Evolutionary conservation across 2,329 filamentous ascomycete genomes (phyloP).

Genomic region (Colletotrichum godetiae): DNA sequence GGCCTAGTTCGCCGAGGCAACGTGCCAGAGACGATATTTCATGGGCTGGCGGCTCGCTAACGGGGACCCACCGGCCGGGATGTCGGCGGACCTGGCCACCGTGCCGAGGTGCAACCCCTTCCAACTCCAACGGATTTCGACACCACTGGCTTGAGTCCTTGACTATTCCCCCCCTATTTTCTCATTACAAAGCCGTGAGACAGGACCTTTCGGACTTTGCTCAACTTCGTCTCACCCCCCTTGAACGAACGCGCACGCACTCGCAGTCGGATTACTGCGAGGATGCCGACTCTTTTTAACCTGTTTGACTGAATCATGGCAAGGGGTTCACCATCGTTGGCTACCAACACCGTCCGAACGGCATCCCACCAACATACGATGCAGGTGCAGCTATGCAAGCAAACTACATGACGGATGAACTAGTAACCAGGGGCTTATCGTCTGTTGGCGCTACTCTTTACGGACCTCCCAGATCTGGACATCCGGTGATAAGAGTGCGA

Average conservation of each 20-base stretch:
- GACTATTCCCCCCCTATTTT: background rate
- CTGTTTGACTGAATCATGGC: background rate
- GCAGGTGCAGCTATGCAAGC: background rate
- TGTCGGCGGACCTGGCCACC: conserved; percentile 20
- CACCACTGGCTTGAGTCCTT: no score
- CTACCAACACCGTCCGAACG: background rate
- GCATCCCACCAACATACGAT: background rate
- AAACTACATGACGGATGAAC: background rate
- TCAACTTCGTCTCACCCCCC: background rate
- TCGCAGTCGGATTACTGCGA: conserved; percentile 1
- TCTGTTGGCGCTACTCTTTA: conserved; percentile 3
- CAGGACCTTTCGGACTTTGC: conserved; percentile 5
- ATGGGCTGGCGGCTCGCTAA: conserved; percentile 15
- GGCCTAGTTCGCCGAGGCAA: conserved; percentile 15
- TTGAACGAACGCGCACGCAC: conserved; percentile 11
- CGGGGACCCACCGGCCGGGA: conserved; percentile 4
- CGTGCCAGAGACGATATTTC: conserved; percentile 4
- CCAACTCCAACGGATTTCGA: conserved; percentile 34
- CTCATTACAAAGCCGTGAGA: conserved; percentile 27
- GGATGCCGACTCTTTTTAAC: background rate
- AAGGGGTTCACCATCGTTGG: background rate
- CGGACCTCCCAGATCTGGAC: conserved; percentile 24
- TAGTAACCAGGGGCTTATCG: conserved; percentile 12
- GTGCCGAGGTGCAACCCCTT: conserved; percentile 27
- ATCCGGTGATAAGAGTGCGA: background rate